Evolutionary conservation across 768 basidiomycete genomes (phyloP), one percentile per base, ranked within the genome.

Genomic region (Suillus paluster): DNA sequence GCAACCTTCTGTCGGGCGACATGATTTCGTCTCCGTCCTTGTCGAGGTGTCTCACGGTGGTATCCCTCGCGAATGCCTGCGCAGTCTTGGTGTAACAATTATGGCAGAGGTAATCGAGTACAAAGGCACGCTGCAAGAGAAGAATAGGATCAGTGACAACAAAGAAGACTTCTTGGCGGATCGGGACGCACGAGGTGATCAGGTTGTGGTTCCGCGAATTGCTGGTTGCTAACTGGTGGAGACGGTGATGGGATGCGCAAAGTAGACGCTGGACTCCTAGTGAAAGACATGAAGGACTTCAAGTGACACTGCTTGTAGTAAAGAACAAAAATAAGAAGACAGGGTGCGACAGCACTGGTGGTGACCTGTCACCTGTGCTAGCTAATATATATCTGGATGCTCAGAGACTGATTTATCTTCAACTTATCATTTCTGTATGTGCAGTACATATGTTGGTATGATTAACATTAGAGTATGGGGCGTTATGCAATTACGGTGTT

Each of bases 61-160:
- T 88, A 57, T 91, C 89, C 45, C 79, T 77, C 8, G 82, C 80
- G 64, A 95, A 92, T 0, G 86, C 87, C 38, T 80, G 79, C 3
- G 91, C 90, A 0, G 93, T 92, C 42, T 77, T 77, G n/a, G 85
- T 84, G 73, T 88, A 91, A 61, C 88, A 89, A 44, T 85, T 82
- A 67, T 94, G 90, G 59, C 84, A 85, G 1, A 95, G 83, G 70
- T 93, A 94, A 67, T 91, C 87, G 41, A 94, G 78, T 17, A 94
- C 88, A 50, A 94, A 75, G 19, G 82, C 73, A 48, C 87, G 85
- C 91, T 92, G 69, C 12, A 61, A n/a, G 14, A 62, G 15, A 58
- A 36, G 39, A 50, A 41, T 30, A 1, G 27, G 10, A 54, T 44
- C 34, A 39, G 5, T 17, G 25, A 42, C 48, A 33, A 5, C 45